These are phyloP conservation scores for Sporothrix curviconia DNA, from an alignment of 2,329 filamentous ascomycete genomes.

Conservation along the genomic window DNA sequence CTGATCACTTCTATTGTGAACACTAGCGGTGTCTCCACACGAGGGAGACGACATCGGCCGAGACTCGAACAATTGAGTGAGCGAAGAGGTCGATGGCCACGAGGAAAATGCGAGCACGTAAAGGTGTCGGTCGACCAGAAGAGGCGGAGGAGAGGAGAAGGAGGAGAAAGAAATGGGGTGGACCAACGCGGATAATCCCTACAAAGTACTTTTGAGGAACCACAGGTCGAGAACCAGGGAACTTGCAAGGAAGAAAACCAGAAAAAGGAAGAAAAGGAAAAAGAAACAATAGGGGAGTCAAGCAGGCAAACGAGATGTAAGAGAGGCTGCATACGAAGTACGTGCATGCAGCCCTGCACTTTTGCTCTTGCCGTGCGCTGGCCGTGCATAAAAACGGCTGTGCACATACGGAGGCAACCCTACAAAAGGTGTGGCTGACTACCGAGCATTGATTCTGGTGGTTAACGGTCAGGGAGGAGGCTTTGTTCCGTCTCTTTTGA, in stretches of 20 bases:
- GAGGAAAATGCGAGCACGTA: too few species aligned
- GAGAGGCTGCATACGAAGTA: background rate
- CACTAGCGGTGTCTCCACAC: too few species aligned
- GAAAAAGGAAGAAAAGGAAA: background rate
- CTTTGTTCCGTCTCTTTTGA: background rate
- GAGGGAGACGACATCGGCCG: too few species aligned
- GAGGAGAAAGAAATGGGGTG: background rate
- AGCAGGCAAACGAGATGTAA: background rate
- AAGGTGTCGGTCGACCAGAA: background rate
- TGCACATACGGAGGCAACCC: background rate
- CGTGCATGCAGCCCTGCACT: background rate
- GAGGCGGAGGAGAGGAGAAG: background rate
- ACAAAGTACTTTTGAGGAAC: too few species aligned
- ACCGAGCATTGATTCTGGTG: background rate
- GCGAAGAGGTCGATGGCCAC: too few species aligned
- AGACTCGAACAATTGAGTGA: too few species aligned
- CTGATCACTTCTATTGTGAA: too few species aligned
- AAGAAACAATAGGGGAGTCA: background rate
- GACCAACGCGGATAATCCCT: background rate
- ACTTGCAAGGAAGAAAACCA: background rate
- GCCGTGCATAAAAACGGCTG: background rate
- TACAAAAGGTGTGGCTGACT: background rate
- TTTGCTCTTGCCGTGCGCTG: background rate
- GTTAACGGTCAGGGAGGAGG: too few species aligned
- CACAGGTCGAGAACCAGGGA: background rate